Evolutionary conservation across 495 filamentous ascomycete species (phyloP), one percentile per base, ranked within the genome.

Genomic region (Margaritispora aquatica): DNA sequence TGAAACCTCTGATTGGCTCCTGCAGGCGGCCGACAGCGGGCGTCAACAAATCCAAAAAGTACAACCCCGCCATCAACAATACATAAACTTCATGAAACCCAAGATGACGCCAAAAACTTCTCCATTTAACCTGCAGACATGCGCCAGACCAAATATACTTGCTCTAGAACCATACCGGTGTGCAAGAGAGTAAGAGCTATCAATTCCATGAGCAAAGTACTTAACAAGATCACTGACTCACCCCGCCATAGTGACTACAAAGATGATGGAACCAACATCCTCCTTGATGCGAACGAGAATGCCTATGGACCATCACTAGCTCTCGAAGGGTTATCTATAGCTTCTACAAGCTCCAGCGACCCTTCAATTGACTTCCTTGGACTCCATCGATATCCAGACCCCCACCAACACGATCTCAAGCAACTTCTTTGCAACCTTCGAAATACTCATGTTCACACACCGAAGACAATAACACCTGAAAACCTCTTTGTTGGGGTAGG

Each of bases 211-310:
- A 24, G 54, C 54, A 55, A n/a, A n/a, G n/a, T n/a, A 21, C 29
- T 21, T 10, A 5, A 24, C 4, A 24, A 51, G 27, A 3, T n/a
- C 38, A 21, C 21, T 54, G 58, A 61, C 72, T 74, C 34, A 74
- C 51, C 38, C 52, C 15, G 24, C 26, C 9, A 46, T 50, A 96
- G 90, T 80, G 92, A 98, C 82, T 97, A 97, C 80, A 96, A 97
- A 80, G 94, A 98, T 69, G 88, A 98, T 68, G 95, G 94, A 63
- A 96, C 87, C 49, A 97, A 97, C 70, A 86, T 97, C 57, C 84
- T 98, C 26, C 88, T 98, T 58, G 94, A 98, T 68, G 94, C 95
- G 58, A 98, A 98, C 64, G 94, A 98, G 73, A 98, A 97, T 69
- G 92, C 94, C 54, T 96, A 87, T 72, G 94, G 95, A 1, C 92